Percentiles rank a stretch among this genome's conserved stretches.
Conservation (phyloP, 441 rosid species). For the Biscutella laevigata region DNA sequence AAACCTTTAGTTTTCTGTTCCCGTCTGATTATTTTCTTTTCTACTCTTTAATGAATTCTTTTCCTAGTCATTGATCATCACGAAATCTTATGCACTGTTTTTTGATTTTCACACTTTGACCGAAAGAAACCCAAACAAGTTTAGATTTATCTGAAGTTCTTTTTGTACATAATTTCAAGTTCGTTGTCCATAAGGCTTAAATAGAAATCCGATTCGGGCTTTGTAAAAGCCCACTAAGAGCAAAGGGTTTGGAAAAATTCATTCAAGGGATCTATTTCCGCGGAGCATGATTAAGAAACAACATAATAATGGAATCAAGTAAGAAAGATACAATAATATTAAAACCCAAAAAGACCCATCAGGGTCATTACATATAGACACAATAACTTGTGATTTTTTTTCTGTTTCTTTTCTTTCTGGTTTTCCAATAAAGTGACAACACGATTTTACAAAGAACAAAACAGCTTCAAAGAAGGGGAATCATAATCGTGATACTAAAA, state of each 20-base stretch:
- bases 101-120: background rate
- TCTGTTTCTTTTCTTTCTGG: conserved; percentile 6
- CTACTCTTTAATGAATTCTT: too few species aligned
- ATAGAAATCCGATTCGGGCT: too few species aligned
- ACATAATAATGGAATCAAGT: background rate
- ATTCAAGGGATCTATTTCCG: background rate
- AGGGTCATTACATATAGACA: conserved; percentile 43
- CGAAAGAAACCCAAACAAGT: background rate
- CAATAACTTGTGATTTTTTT: conserved; percentile 10
- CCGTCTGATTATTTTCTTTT: background rate
- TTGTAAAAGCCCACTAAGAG: too few species aligned
- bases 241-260: too few species aligned
- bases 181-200: too few species aligned
- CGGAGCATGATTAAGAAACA: background rate
- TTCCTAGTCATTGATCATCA: too few species aligned
- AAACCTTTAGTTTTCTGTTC: conserved; percentile 15
- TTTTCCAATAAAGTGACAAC: conserved; percentile 31
- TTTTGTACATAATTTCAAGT: too few species aligned
- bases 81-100: background rate
- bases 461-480: conserved; percentile 36
- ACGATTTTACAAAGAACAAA: conserved; percentile 40
- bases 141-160: background rate
- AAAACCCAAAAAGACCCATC: conserved; percentile 18
- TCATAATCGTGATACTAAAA: conserved; percentile 32
- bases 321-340: background rate